Evolutionary conservation across 2,329 filamentous ascomycete genomes (phyloP).

Genomic region (Pseudogymnoascus sp.): DNA sequence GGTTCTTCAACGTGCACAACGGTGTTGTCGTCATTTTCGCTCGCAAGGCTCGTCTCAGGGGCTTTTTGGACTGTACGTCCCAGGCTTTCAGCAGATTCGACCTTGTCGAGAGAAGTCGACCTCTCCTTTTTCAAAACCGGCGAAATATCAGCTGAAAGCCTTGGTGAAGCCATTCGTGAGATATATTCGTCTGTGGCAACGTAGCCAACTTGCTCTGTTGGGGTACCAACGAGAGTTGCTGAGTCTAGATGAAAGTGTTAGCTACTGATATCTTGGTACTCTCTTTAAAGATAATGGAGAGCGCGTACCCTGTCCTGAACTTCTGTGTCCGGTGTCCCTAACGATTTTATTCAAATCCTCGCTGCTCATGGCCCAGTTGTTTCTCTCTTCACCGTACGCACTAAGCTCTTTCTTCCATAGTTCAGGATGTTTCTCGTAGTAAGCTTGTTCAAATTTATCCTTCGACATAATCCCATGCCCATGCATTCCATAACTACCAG

Average conservation of each 20-base stretch:
- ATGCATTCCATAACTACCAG: constrained; percentile 87
- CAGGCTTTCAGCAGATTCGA: constrained; percentile 36
- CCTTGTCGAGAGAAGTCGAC: constrained; percentile 28
- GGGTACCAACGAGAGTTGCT: constrained; percentile 58
- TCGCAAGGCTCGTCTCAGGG: constrained; percentile 34
- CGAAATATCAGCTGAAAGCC: constrained; percentile 36
- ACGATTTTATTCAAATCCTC: constrained; percentile 88
- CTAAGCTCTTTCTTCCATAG: constrained; percentile 59
- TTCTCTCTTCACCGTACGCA: constrained; percentile 46
- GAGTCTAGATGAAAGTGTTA: constrained; percentile 44
- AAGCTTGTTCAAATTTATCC: constrained; percentile 81
- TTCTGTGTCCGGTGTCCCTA: constrained; percentile 52
- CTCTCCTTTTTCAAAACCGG: neutral
- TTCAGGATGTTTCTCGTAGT: constrained; percentile 89
- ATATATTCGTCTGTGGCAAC: constrained; percentile 77
- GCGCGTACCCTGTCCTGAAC: constrained; percentile 42
- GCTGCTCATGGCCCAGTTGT: constrained; percentile 79
- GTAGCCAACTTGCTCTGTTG: constrained; percentile 85
- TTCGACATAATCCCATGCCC: constrained; percentile 69
- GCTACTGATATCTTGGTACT: constrained; percentile 16
- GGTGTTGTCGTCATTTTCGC: constrained; percentile 43
- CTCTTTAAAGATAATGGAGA: constrained; percentile 17
- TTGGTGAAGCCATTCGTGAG: constrained; percentile 65
- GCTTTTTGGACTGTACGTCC: constrained; percentile 29
- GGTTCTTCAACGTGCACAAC: constrained; percentile 74